Evolutionary conservation across 441 rosid species (phyloP).

Genomic region (Croton setiger): DNA sequence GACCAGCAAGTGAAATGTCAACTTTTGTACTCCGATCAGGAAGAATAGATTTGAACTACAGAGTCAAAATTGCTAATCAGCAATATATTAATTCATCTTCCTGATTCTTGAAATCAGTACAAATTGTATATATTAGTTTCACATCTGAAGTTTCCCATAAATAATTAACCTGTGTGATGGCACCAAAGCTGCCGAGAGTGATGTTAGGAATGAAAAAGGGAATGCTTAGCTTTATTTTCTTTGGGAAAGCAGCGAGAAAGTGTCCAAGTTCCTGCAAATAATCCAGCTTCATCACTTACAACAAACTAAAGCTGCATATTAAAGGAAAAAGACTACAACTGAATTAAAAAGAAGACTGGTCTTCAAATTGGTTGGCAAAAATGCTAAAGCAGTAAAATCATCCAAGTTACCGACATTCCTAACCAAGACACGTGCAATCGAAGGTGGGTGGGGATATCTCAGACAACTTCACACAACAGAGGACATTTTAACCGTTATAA

Average conservation of each 20-base stretch:
- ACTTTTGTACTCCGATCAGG: slow-evolving; percentile 95
- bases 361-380: background rate
- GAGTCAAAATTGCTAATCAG: slow-evolving; percentile 20
- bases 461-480: background rate
- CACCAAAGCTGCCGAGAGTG: slow-evolving; percentile 97
- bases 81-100: slow-evolving; percentile 5
- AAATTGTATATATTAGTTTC: background rate
- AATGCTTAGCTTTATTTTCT: slow-evolving; percentile 90
- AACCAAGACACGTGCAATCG: background rate
- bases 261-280: slow-evolving; percentile 85
- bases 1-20: slow-evolving; percentile 88
- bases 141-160: background rate
- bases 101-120: slow-evolving; percentile 6
- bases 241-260: slow-evolving; percentile 85
- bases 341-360: background rate
- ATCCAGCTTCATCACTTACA: slow-evolving; percentile 20
- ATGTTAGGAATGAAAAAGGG: slow-evolving; percentile 95
- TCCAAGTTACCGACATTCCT: background rate
- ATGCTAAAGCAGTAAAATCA: background rate
- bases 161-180: slow-evolving; percentile 77
- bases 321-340: background rate
- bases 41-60: slow-evolving; percentile 91
- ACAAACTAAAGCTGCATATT: background rate
- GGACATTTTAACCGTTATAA: background rate
- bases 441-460: background rate